phyloP scores from a whole-genome alignment of 805 yeast genomes.

The Aciculoconidium aculeatum region DNA sequence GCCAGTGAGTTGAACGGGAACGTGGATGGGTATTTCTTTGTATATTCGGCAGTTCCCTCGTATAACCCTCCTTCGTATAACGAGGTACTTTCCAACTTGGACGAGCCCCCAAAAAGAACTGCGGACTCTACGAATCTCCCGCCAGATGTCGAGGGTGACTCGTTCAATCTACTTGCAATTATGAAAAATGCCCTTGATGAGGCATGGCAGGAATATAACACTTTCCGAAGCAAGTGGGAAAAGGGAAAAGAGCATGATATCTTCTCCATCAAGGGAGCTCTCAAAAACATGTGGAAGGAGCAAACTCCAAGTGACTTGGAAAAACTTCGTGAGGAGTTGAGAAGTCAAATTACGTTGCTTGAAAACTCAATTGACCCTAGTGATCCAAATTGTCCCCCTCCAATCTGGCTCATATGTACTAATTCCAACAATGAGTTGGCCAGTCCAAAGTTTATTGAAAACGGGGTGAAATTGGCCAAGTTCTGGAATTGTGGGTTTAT shows the following conservation, averaged over 20 bases:
- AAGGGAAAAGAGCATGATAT: constrained; percentile 64
- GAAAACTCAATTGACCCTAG: constrained; percentile 28
- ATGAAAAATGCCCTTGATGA: constrained; percentile 56
- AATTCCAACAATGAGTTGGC: constrained; percentile 52
- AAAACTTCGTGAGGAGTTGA: constrained; percentile 17
- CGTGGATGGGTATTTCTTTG: constrained; percentile 67
- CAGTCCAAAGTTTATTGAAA: constrained; percentile 53
- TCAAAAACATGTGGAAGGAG: constrained; percentile 54
- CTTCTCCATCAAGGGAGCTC: constrained; percentile 51
- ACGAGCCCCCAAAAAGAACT: constrained; percentile 6
- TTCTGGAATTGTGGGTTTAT: constrained; percentile 64
- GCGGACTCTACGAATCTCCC: constrained; percentile 7
- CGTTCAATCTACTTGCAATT: constrained; percentile 35
- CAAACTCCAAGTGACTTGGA: constrained; percentile 20
- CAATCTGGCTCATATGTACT: constrained; percentile 62
- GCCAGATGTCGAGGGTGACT: constrained; percentile 11
- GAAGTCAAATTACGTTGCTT: constrained; percentile 24
- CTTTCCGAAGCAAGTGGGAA: constrained; percentile 52
- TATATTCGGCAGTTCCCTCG: constrained; percentile 65
- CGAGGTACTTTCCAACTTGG: constrained; percentile 14
- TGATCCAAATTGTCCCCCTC: constrained; percentile 46
- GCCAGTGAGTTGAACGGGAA: constrained; percentile 72
- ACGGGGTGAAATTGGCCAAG: constrained; percentile 52
- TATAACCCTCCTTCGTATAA: constrained; percentile 55
- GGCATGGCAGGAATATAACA: constrained; percentile 67